Base-by-base conservation (phyloP, 176 grass and related monocot genomes). In the Puya raimondii region DNA sequence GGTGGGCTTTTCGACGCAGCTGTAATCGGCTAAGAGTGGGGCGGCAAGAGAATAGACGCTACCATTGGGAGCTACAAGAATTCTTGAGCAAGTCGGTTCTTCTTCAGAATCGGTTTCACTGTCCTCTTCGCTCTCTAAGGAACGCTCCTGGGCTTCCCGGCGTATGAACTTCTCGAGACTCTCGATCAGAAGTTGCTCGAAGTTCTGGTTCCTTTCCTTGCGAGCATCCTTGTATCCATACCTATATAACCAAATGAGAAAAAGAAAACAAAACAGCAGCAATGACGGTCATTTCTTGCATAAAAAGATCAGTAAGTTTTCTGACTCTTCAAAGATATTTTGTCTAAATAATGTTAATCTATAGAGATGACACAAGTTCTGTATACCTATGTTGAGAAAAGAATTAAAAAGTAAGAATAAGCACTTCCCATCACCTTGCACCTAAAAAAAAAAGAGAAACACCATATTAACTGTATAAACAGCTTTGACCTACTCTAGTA, bases 181-280 rank as follows among this genome's bases (percentile, higher is more conserved):
- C 75, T 93, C 89, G 52, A 99, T 93, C 29, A 99, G 78, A 71
- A 91, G 80, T 49, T 99, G 87, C 76, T 99, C 89, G 23, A 93
- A 99, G 68, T 80, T 75, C 75, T 84, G 82, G 68, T 82, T 75
- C 63, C 91, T 76, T 64, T 99, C 94, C 75, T 99, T 93, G 72
- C 87, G 89, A 47, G 88, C 80, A 81, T 99, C 94, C 80, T 99
- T 99, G 80, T 99, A 93, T 12, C 89, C 94, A 13, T 99, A 99
- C 80, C 94, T 99, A 73, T 54, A 92, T 42, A 42, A 42, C 4
- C 33, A 42, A 42, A 7, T 42, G 33, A 7, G 33, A 61, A 61
- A 61, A 16, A 61, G n/a, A 61, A 61, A 9, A 61, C 5, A 61
- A 16, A 61, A 18, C 17, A 17, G 1, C 1, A 57, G 53, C n/a